Conservation (phyloP, 306 rosid species). For the Cucurbita argyrosperma region DNA sequence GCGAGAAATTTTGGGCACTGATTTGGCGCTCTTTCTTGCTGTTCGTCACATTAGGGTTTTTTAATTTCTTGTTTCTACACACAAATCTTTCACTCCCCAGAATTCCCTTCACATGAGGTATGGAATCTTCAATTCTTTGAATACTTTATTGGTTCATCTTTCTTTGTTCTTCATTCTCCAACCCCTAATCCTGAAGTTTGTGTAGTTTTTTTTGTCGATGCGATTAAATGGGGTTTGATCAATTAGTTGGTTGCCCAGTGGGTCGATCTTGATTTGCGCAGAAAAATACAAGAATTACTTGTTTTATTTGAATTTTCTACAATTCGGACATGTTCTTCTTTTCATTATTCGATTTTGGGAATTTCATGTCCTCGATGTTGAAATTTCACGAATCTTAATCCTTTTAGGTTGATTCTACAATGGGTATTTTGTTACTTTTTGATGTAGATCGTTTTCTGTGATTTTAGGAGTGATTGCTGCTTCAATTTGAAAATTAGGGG, state of each 20-base stretch:
- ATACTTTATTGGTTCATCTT: background rate
- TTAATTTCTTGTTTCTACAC: background rate
- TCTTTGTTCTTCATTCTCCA: background rate
- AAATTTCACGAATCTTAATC: background rate
- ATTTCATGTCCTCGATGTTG: background rate
- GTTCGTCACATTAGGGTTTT: conserved; percentile 44
- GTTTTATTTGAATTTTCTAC: background rate
- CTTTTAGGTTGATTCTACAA: conserved; percentile 2
- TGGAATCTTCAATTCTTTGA: conserved; percentile 30
- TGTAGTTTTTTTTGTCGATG: background rate
- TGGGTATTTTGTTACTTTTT: conserved; percentile 13
- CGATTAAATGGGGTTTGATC: background rate
- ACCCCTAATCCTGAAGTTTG: background rate
- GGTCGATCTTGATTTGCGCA: conserved; percentile 10
- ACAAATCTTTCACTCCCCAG: conserved; percentile 19
- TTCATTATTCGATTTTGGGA: background rate
- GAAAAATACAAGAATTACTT: conserved; percentile 3
- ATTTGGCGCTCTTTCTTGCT: background rate
- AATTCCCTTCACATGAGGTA: conserved; percentile 30
- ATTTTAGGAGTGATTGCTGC: conserved; percentile 20
- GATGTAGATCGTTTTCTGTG: conserved; percentile 12
- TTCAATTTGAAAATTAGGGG: conserved; percentile 22
- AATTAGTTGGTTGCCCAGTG: background rate
- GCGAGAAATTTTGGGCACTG: background rate
- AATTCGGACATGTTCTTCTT: background rate